phyloP scores from a whole-genome alignment of 768 basidiomycete species.

The Suillus americanus region DNA sequence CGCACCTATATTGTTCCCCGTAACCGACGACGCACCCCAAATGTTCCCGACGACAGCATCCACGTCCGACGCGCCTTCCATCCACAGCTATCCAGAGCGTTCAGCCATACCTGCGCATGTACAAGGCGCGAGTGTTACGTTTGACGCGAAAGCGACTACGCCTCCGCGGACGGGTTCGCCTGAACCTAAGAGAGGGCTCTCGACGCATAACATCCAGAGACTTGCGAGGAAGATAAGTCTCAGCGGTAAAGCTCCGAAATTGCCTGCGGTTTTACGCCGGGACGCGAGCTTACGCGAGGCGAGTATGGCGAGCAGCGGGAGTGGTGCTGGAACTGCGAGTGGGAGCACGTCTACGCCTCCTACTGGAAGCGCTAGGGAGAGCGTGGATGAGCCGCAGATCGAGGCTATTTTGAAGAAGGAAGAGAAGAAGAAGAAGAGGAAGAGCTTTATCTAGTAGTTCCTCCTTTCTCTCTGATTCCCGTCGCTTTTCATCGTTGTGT shows the following conservation, averaged over 20 bases:
- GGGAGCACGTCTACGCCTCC: slow-evolving; percentile 1
- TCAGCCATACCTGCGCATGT: slow-evolving; percentile 13
- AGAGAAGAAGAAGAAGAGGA: slow-evolving; percentile 56
- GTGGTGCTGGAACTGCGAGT: neutral
- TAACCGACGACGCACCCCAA: slow-evolving; percentile 24
- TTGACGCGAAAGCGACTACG: slow-evolving; percentile 53
- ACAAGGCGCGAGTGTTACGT: slow-evolving; percentile 57
- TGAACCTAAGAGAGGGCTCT: slow-evolving; percentile 70
- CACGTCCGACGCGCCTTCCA: slow-evolving; percentile 25
- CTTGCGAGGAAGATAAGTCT: slow-evolving; percentile 74
- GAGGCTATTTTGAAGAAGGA: slow-evolving; percentile 42
- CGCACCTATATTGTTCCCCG: slow-evolving; percentile 35
- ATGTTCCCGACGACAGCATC: slow-evolving; percentile 34
- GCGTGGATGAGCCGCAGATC: slow-evolving; percentile 40
- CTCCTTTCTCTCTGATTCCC: neutral
- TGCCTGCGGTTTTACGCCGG: slow-evolving; percentile 30
- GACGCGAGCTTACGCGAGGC: slow-evolving; percentile 30
- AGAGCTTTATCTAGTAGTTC: slow-evolving; percentile 46
- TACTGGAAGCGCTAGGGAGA: slow-evolving; percentile 27
- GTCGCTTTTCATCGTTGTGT: slow-evolving; percentile 7
- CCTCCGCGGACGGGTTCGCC: slow-evolving; percentile 75
- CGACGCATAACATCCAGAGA: slow-evolving; percentile 85
- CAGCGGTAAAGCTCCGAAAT: slow-evolving; percentile 17
- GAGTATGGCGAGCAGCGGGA: slow-evolving; percentile 7
- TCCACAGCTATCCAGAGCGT: slow-evolving; percentile 24